Evolutionary conservation across 768 basidiomycete genomes (phyloP).

Genomic region (Psilocybe sp.): DNA sequence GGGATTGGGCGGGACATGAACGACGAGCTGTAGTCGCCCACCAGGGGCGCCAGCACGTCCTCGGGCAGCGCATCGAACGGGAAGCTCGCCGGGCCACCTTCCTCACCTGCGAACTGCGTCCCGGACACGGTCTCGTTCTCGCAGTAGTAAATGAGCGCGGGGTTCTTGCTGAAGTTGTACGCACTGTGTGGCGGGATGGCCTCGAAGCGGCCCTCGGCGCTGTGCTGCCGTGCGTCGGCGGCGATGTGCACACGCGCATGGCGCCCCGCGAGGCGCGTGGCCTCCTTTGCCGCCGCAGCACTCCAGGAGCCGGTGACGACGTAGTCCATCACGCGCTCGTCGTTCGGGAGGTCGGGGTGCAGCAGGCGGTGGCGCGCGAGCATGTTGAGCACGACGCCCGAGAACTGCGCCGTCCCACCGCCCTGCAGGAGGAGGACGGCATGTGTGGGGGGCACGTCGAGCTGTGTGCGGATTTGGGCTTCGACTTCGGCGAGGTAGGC

Average conservation of each 20-base stretch:
- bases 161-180: constrained; percentile 75
- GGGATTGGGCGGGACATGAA: constrained; percentile 96
- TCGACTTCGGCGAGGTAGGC: constrained; percentile 63
- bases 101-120: constrained; percentile 74
- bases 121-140: constrained; percentile 99
- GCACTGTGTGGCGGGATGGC: constrained; percentile 71
- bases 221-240: constrained; percentile 62
- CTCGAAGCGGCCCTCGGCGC: constrained; percentile 70
- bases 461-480: constrained; percentile 67
- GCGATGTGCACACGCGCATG: constrained; percentile 56
- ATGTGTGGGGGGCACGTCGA: constrained; percentile 82
- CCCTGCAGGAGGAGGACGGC: constrained; percentile 91
- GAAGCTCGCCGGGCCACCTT: constrained; percentile 61
- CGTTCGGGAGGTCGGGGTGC: constrained; percentile 52
- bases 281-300: constrained; percentile 82
- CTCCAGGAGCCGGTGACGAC: constrained; percentile 93
- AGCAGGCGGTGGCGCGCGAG: constrained; percentile 81
- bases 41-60: constrained; percentile 67
- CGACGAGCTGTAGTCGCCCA: constrained; percentile 93
- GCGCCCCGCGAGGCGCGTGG: constrained; percentile 59
- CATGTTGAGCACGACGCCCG: constrained; percentile 88
- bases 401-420: constrained; percentile 90
- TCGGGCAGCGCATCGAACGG: constrained; percentile 74
- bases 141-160: constrained; percentile 96
- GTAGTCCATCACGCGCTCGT: constrained; percentile 77